Evolutionary conservation across 305 asterid genomes (phyloP).

Genomic region (Rubia occidens): DNA sequence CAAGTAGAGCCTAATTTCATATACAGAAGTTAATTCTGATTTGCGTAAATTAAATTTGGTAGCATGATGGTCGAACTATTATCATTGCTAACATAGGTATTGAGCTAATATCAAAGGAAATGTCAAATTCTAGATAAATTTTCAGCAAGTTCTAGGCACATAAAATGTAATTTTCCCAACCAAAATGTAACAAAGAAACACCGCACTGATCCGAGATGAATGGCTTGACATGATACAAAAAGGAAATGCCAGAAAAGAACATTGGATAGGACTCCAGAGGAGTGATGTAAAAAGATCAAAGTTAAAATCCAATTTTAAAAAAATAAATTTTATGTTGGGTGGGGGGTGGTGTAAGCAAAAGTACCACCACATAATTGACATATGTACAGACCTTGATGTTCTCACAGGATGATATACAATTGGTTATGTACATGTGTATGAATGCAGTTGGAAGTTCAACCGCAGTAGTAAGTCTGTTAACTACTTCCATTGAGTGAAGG

Average conservation of each 20-base stretch:
- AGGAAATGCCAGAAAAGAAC: background rate
- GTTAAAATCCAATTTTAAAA: background rate
- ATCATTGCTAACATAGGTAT: background rate
- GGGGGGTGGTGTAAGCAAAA: background rate
- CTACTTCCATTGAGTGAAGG: conserved; percentile 99
- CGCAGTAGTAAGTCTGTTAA: conserved; percentile 86
- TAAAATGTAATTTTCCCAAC: background rate
- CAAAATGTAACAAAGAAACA: background rate
- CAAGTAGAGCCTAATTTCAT: background rate
- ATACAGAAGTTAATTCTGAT: background rate
- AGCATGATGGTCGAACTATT: background rate
- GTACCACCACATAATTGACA: background rate
- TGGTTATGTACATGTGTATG: conserved; percentile 83
- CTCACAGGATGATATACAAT: conserved; percentile 89
- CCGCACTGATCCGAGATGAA: background rate
- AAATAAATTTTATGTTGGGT: background rate
- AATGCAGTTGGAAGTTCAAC: conserved; percentile 93
- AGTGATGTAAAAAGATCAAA: background rate
- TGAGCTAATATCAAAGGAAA: background rate
- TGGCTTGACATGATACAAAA: background rate
- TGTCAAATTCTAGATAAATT: background rate
- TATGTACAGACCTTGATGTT: conserved; percentile 58
- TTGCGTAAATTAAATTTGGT: too few relatives aligned
- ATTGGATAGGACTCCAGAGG: background rate
- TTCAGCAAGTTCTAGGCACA: background rate